Evolutionary conservation across 345 rosid genomes (phyloP).

Genomic region (Syzygium grande): DNA sequence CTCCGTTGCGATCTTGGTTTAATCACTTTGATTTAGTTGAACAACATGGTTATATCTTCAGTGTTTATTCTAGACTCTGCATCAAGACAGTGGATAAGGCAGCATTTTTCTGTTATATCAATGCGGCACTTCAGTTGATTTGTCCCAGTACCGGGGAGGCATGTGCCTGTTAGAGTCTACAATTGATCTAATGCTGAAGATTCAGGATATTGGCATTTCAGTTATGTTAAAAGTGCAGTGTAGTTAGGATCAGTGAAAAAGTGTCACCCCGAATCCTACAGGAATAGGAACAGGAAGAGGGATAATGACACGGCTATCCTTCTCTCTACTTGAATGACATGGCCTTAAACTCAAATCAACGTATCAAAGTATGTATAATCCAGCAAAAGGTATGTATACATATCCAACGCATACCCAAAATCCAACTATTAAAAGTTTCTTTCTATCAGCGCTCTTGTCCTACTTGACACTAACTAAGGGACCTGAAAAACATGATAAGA

Average conservation of each 20-base stretch:
- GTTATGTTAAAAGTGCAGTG: not conserved
- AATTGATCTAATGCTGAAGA: not conserved
- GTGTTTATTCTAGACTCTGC: not conserved
- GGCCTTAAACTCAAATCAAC: too few relatives aligned
- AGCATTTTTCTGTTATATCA: not conserved
- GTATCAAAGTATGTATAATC: too few relatives aligned
- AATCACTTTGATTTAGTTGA: not conserved
- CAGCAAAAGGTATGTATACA: too few relatives aligned
- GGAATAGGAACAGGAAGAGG: too few relatives aligned
- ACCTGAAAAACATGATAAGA: too few relatives aligned
- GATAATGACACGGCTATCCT: too few relatives aligned
- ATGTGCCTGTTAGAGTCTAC: not conserved
- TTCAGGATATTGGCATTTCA: not conserved
- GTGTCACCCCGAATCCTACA: too few relatives aligned
- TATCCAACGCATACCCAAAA: too few relatives aligned
- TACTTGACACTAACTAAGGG: too few relatives aligned
- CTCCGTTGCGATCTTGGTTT: not conserved
- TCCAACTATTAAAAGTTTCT: too few relatives aligned
- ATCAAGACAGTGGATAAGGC: not conserved
- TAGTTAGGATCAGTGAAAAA: not conserved
- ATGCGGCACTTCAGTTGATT: not conserved
- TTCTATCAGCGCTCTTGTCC: too few relatives aligned
- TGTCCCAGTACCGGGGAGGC: not conserved
- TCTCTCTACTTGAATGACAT: too few relatives aligned
- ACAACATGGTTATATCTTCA: not conserved